Percentiles rank a stretch among this genome's conserved stretches.
Conservation (phyloP, 441 rosid genomes). For the Erysimum cheiri region DNA sequence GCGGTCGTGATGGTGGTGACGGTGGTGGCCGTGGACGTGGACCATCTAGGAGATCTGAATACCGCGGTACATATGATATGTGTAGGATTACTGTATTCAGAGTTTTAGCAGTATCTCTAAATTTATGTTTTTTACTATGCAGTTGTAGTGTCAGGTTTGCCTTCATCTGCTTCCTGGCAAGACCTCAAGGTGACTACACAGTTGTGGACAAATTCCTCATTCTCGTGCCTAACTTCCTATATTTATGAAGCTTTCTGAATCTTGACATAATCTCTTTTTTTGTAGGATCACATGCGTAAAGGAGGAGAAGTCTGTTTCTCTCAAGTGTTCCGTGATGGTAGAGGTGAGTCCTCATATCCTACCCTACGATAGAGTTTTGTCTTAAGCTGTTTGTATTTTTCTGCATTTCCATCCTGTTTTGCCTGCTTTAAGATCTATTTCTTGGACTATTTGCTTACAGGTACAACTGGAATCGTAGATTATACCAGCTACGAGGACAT, state of each 20-base stretch:
- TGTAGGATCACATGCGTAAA: constrained; percentile 83
- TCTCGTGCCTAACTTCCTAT: background rate
- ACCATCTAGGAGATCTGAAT: constrained; percentile 74
- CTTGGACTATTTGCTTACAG: constrained; percentile 43
- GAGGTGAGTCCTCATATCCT: constrained; percentile 50
- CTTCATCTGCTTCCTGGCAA: constrained; percentile 90
- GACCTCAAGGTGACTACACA: constrained; percentile 65
- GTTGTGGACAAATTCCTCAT: background rate
- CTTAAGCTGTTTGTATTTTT: constrained; percentile 3
- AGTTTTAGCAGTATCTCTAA: constrained; percentile 16
- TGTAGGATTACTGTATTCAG: background rate
- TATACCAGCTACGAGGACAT: constrained; percentile 76
- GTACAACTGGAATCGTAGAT: constrained; percentile 79
- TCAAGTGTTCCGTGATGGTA: constrained; percentile 78
- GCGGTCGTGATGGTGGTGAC: constrained; percentile 29
- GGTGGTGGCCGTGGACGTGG: constrained; percentile 71
- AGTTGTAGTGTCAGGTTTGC: constrained; percentile 72
- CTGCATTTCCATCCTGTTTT: background rate
- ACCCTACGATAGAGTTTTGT: constrained; percentile 8
- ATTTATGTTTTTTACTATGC: constrained; percentile 19
- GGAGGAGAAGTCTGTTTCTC: constrained; percentile 89
- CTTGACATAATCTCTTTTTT: constrained; percentile 25
- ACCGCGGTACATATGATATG: constrained; percentile 53
- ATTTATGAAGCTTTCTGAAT: constrained; percentile 12
- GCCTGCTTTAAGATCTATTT: background rate